Evolutionary conservation across 768 basidiomycete species (phyloP).

Genomic region (Kondoa subrosea): DNA sequence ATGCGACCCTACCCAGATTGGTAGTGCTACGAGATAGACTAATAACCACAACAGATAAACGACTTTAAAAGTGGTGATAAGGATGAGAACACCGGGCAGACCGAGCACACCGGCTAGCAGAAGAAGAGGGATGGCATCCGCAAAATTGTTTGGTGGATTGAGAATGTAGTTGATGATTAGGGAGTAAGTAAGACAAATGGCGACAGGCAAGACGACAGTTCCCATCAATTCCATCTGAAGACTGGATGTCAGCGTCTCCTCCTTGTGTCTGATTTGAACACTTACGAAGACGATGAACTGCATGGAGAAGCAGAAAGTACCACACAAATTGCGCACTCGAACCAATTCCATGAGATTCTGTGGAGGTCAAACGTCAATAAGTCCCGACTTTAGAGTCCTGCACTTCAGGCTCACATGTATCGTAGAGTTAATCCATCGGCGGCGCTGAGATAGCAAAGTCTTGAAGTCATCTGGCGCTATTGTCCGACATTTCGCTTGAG

Average conservation of each 20-base stretch:
- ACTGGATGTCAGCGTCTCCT: not conserved
- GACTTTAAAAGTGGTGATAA: slow-evolving; percentile 84
- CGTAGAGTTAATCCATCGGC: slow-evolving; percentile 98
- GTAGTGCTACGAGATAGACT: slow-evolving; percentile 77
- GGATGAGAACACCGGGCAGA: slow-evolving; percentile 75
- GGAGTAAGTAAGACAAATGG: slow-evolving; percentile 74
- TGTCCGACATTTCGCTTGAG: slow-evolving; percentile 85
- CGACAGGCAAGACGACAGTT: slow-evolving; percentile 69
- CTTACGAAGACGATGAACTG: slow-evolving; percentile 99
- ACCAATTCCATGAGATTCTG: slow-evolving; percentile 99
- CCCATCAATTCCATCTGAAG: slow-evolving; percentile 30
- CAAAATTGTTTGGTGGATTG: slow-evolving; percentile 62
- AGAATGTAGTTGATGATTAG: slow-evolving; percentile 64
- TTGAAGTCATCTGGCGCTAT: slow-evolving; percentile 90
- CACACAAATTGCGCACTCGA: slow-evolving; percentile 86
- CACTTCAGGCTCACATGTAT: slow-evolving; percentile 99
- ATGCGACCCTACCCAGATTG: slow-evolving; percentile 54
- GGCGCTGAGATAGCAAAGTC: slow-evolving; percentile 83
- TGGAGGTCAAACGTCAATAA: slow-evolving; percentile 83
- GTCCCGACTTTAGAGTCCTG: slow-evolving; percentile 92
- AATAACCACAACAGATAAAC: slow-evolving; percentile 98
- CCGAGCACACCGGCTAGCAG: slow-evolving; percentile 79
- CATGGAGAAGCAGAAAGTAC: slow-evolving; percentile 99
- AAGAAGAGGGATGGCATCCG: slow-evolving; percentile 83
- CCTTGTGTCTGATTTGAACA: slow-evolving; percentile 43